A percentile compares a stretch with the other conserved stretches of the same genome.
These are phyloP conservation scores for Erodium chrysanthum DNA, from an alignment of 441 rosid genomes.

Conservation along the genomic window DNA sequence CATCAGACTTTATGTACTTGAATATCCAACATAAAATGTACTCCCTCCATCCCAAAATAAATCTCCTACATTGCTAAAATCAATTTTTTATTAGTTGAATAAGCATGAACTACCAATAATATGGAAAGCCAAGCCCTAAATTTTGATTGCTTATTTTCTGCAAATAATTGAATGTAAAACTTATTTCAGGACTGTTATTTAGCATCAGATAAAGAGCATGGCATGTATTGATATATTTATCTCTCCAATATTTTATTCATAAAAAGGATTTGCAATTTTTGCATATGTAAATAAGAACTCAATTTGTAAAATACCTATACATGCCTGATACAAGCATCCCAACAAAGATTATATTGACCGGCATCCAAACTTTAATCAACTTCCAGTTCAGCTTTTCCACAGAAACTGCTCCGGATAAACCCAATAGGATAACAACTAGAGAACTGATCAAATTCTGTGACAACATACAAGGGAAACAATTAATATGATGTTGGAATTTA, in stretches of 20 bases:
- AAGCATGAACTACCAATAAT: background rate
- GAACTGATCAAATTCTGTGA: conserved; percentile 73
- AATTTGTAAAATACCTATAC: conserved; percentile 53
- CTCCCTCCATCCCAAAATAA: background rate
- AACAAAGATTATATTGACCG: conserved; percentile 77
- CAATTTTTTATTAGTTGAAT: background rate
- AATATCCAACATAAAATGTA: background rate
- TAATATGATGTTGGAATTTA: background rate
- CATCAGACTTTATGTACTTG: conserved; percentile 10
- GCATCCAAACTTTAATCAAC: conserved; percentile 66
- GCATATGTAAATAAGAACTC: background rate
- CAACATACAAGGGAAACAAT: conserved; percentile 9
- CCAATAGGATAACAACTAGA: conserved; percentile 45
- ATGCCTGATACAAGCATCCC: conserved; percentile 90
- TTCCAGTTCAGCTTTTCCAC: conserved; percentile 74
- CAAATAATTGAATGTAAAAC: background rate
- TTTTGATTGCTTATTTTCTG: background rate
- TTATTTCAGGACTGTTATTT: background rate
- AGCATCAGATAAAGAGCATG: background rate
- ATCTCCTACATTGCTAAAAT: background rate
- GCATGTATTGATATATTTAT: background rate
- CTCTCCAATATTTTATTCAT: background rate
- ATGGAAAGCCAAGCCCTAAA: background rate
- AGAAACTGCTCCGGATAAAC: conserved; percentile 44
- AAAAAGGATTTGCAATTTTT: background rate